Evolutionary conservation across 306 rosid genomes (phyloP).

Genomic region (Cajanus cajan): DNA sequence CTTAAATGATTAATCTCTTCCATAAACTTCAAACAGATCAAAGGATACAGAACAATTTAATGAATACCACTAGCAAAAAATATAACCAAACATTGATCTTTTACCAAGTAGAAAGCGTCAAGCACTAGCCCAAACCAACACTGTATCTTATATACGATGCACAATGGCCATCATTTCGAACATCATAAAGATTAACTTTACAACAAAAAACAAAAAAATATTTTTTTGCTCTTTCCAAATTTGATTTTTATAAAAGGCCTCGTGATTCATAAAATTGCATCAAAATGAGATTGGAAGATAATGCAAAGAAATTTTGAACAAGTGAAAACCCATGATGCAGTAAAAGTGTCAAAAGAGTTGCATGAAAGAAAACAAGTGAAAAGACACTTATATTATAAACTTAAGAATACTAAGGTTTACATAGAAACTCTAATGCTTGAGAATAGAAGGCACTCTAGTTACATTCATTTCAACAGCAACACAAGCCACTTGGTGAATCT

Average conservation of each 20-base stretch:
- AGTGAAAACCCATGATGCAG: background rate
- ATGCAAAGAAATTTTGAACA: background rate
- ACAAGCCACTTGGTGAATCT: background rate
- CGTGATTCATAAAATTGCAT: background rate
- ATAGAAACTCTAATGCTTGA: background rate
- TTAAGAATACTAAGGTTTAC: background rate
- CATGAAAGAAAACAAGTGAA: background rate
- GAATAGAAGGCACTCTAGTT: background rate
- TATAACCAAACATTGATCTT: background rate
- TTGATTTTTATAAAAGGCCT: background rate
- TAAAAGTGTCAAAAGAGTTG: background rate
- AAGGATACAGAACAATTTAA: background rate
- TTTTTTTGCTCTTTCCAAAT: no score
- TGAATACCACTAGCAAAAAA: background rate
- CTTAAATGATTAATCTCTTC: conserved; percentile 15
- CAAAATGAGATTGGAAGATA: background rate
- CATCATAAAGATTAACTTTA: background rate
- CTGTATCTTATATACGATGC: background rate
- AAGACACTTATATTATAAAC: background rate
- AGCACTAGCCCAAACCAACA: background rate
- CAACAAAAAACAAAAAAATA: no score
- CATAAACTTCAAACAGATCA: conserved; percentile 21
- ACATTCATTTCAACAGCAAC: background rate
- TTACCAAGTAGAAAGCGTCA: background rate
- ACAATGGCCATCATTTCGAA: background rate